Base-by-base conservation (phyloP, 2,329 filamentous ascomycete species). In the Aquanectria penicillioides region DNA sequence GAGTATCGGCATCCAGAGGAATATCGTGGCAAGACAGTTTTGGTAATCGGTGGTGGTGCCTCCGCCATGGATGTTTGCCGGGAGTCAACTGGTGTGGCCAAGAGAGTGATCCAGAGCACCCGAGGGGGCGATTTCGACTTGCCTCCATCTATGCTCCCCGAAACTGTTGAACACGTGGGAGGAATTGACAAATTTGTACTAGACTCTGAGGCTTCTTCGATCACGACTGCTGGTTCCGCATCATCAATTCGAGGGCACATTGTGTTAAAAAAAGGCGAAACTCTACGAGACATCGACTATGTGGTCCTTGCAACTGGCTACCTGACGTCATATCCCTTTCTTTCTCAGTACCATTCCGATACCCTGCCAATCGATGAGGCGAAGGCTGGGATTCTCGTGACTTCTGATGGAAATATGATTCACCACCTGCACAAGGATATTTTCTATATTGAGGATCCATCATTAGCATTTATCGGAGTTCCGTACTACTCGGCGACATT, bases 381-480 rank as follows among this genome's bases (percentile, higher is more conserved):
- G 0, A 77, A 81, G 31, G 80, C 85, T 0, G 75, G 71, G 0
- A 72, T 86, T 0, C 75, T 92, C 0, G 83, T 92, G 5, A 91
- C 85, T 0, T 73, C 79, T 0, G 86, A 90, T 38, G 89, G 89
- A 2, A 81, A 80, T 11, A 84, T 87, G 69, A 77, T 81, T 4
- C 89, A 91, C 66, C 91, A 91, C 63, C 76, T 91, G 2, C 86
- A 91, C 76, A 86, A 86, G 57, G 89, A 92, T 69, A 87, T 91
- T 12, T 91, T 89, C 69, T 91, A 90, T 72, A 90, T 90, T 37
- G 81, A 82, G 0, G 88, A 91, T 59, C 87, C 88, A 0, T 84
- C 85, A 0, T 75, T 91, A 1, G 76, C 80, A 0, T 91, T 91
- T 61, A 77, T 91, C 15, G 89, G 89, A 0, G 83, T 88, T 0